Base-by-base conservation (phyloP, 2,329 filamentous ascomycete genomes). In the Scolecobasidium constrictum region DNA sequence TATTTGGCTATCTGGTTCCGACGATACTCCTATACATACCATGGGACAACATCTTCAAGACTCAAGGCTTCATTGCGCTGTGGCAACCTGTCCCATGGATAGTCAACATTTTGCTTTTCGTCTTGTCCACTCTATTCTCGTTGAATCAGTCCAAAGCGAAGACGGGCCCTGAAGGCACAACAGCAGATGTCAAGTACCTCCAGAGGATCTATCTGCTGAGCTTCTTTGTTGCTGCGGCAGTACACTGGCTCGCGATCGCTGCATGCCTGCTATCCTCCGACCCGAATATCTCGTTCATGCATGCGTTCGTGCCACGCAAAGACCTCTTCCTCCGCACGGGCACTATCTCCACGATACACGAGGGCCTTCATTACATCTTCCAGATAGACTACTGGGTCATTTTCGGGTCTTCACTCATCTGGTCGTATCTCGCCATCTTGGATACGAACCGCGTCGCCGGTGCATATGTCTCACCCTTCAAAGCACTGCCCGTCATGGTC, bases 371-470 rank as follows among this genome's bases (percentile, higher is more conserved):
- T 31, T 31, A 31, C 26, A 31, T 31, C 26, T 31, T 31, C n/a
- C 26, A 31, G n/a, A 31, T 31, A n/a, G 34, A 36, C 34, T 36
- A 16, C 11, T 36, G 34, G 34, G 17, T n/a, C 12, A 36, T 36
- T 9, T 36, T 15, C 16, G 34, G 12, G 9, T 19, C 34, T 11
- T 36, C 9, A 9, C 34, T 36, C 7, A 9, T 36, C 9, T 36
- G 34, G 34, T 7, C 26, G n/a, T 31, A 31, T 31, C 9, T 31
- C 9, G 26, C 26, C n/a, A n/a, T 31, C n/a, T 31, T 31, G 26
- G 26, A 31, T n/a, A 31, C n/a, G 26, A 31, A 31, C n/a, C 26
- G 26, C n/a, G n/a, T 31, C 9, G 9, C 26, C 9, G n/a, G n/a
- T n/a, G 9, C 26, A 31, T 31, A 9, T 31, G 26, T 31, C 26